Evolutionary conservation across 1,284 basidiomycete genomes (phyloP).

Genomic region (Microbotryum silenes-acaulis): DNA sequence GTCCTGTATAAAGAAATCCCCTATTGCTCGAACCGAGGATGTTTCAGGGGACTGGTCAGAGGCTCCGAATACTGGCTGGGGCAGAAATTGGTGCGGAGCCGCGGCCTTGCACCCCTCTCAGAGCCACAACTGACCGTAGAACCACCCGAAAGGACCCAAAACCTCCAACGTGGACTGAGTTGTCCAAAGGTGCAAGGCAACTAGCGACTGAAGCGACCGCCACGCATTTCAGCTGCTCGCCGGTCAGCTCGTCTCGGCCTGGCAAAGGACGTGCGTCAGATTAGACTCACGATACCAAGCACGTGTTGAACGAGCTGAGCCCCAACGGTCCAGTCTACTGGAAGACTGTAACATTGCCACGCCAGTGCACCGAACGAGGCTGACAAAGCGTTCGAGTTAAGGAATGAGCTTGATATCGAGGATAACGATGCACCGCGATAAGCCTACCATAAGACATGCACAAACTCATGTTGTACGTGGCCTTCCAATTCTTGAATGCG

Average conservation of each 20-base stretch:
- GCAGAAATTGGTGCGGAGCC: background rate
- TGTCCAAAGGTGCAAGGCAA: constrained; percentile 86
- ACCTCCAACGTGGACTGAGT: constrained; percentile 84
- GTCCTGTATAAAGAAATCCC: constrained; percentile 86
- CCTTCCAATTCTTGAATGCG: constrained; percentile 92
- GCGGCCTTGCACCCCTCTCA: background rate
- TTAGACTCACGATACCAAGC: constrained; percentile 61
- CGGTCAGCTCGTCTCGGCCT: background rate
- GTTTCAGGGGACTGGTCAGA: background rate
- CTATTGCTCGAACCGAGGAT: constrained; percentile 32
- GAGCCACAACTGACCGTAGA: constrained; percentile 57
- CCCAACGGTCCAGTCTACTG: constrained; percentile 78
- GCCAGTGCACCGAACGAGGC: constrained; percentile 72
- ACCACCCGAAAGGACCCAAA: constrained; percentile 91
- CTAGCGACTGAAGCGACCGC: constrained; percentile 54
- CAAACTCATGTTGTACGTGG: constrained; percentile 81
- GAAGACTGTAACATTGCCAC: constrained; percentile 77
- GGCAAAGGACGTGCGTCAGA: background rate
- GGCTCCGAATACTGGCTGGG: background rate
- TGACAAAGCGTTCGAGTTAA: constrained; percentile 37
- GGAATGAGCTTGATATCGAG: background rate
- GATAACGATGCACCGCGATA: background rate
- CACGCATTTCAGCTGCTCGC: constrained; percentile 5
- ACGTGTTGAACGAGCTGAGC: constrained; percentile 81
- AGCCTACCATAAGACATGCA: constrained; percentile 74